A percentile compares a stretch with the other conserved stretches of the same genome.
These are phyloP conservation scores for Aspergillus amoenus DNA, from an alignment of 2,329 filamentous ascomycete species.

Conservation along the genomic window DNA sequence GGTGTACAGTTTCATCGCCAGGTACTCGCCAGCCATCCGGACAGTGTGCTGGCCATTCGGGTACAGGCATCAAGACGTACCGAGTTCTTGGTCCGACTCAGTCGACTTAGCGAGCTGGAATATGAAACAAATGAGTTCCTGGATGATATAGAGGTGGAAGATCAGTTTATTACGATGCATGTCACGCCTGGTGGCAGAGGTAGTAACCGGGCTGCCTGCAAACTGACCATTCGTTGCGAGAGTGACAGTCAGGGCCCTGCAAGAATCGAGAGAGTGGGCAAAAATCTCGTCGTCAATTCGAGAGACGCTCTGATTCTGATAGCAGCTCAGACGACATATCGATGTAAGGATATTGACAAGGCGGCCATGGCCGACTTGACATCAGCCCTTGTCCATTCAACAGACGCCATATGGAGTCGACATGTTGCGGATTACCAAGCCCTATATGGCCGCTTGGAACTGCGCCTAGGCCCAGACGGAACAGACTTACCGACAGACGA, in stretches of 20 bases:
- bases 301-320: conserved; percentile 38
- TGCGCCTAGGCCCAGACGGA: conserved; percentile 25
- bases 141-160: conserved; percentile 33
- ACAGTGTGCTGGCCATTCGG: conserved; percentile 40
- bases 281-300: conserved; percentile 39
- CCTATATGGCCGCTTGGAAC: conserved; percentile 32
- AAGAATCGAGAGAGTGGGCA: conserved; percentile 24
- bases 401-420: conserved; percentile 24
- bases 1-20: conserved; percentile 38
- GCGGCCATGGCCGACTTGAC: conserved; percentile 24
- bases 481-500: conserved; percentile 31
- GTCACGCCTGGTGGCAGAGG: conserved; percentile 39
- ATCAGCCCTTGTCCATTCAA: conserved; percentile 24
- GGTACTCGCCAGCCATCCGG: conserved; percentile 44
- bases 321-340: conserved; percentile 43
- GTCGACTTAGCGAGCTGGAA: conserved; percentile 42
- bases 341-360: conserved; percentile 25
- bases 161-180: conserved; percentile 36
- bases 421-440: conserved; percentile 37
- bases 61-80: conserved; percentile 23
- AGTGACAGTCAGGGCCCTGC: conserved; percentile 24
- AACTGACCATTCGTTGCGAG: conserved; percentile 27
- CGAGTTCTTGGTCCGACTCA: conserved; percentile 32
- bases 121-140: conserved; percentile 48
- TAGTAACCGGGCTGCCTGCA: conserved; percentile 35